These are phyloP conservation scores for Sporothrix pseudoabietina DNA, from an alignment of 2,329 filamentous ascomycete genomes.

Conservation along the genomic window DNA sequence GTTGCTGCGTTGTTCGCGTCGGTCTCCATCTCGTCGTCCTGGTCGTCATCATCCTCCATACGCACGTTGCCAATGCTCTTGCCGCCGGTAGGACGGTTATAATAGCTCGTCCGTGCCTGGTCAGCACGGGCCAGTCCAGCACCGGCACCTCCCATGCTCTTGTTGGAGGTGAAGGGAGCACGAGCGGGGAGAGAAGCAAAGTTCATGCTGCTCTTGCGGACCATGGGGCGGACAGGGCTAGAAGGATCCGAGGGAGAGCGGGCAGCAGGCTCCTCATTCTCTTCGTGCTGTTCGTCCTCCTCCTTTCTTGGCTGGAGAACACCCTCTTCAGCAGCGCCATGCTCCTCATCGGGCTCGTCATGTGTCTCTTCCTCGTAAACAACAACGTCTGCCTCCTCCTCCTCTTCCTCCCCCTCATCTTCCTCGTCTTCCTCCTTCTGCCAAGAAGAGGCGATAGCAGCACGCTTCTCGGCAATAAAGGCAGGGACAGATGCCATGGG, in stretches of 20 bases:
- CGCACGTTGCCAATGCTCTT: constrained; percentile 64
- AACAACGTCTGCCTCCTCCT: constrained; percentile 2
- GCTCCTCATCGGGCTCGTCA: background rate
- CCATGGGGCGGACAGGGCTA: constrained; percentile 72
- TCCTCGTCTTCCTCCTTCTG: background rate
- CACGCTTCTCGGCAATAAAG: constrained; percentile 16
- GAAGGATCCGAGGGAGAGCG: constrained; percentile 63
- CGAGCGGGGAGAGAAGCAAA: constrained; percentile 91
- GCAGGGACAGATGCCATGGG: constrained; percentile 23
- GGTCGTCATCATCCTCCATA: constrained; percentile 45
- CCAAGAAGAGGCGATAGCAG: background rate
- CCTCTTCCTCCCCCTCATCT: background rate
- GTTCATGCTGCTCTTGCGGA: constrained; percentile 92
- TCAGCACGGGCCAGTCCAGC: constrained; percentile 73
- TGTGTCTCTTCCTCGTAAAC: constrained; percentile 2
- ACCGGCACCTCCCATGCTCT: constrained; percentile 64
- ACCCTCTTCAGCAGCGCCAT: background rate
- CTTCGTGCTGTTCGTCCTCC: background rate
- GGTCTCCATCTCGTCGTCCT: constrained; percentile 59
- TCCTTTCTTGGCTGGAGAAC: constrained; percentile 19
- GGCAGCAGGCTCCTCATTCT: constrained; percentile 5
- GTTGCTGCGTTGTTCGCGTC: constrained; percentile 48
- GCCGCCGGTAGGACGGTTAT: constrained; percentile 71
- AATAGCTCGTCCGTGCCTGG: constrained; percentile 73
- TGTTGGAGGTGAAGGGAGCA: constrained; percentile 81